Evolutionary conservation across 305 asterid genomes (phyloP).

Genomic region (Fraxinus angustifolia): DNA sequence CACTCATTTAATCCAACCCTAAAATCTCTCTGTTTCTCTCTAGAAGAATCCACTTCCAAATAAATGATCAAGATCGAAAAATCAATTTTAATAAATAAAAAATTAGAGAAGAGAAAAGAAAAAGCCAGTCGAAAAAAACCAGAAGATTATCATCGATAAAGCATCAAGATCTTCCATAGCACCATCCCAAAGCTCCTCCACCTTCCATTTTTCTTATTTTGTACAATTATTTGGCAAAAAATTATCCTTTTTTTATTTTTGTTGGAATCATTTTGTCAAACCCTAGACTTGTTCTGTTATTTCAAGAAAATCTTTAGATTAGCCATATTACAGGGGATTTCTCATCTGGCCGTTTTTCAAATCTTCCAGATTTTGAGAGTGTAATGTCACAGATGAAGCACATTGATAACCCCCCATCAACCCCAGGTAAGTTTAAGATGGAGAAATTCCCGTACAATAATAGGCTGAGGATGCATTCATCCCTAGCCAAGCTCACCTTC

Average conservation of each 20-base stretch:
- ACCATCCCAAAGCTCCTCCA: not conserved
- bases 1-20: constrained; percentile 12
- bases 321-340: constrained; percentile 1
- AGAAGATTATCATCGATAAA: not conserved
- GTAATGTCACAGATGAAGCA: constrained; percentile 41
- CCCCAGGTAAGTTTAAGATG: constrained; percentile 43
- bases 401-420: constrained; percentile 50
- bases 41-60: constrained; percentile 17
- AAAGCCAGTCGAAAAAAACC: constrained; percentile 15
- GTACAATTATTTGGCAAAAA: not conserved
- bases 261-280: not conserved
- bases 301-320: constrained; percentile 23
- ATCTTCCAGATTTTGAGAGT: constrained; percentile 3
- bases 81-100: not conserved
- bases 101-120: not conserved
- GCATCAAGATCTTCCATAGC: not conserved
- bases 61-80: constrained; percentile 20
- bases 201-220: not conserved
- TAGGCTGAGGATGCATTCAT: constrained; percentile 18
- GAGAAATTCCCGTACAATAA: constrained; percentile 19
- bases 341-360: not conserved
- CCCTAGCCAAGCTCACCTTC: constrained; percentile 21
- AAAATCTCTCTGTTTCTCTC: constrained; percentile 25
- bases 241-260: not conserved
- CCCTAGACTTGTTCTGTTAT: constrained; percentile 1